Evolutionary conservation across 179 eudicot species (phyloP), one percentile per base, ranked within the genome.

Genomic region (Beta corolliflora): DNA sequence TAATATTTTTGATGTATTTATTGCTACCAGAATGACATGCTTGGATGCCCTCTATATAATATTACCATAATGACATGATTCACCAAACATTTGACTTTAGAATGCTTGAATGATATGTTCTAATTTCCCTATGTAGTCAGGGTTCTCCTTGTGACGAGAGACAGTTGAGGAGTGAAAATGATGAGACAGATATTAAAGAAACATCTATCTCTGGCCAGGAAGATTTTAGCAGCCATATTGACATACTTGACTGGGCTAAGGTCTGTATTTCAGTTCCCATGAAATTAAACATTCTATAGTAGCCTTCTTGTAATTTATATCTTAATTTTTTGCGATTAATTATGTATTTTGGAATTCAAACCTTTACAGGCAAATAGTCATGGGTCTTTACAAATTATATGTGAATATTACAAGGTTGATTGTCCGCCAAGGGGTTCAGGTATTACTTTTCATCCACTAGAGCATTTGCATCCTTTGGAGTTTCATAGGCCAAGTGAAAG

Each of bases 221-320:
- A 75, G 89, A 87, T 85, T 89, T 83, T 77, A 88, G 86, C 78
- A 91, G 90, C 82, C 93, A 92, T 79, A 81, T 81, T 85, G 98
- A 97, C 77, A 89, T 97, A 74, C 94, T 97, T 80, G 94, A 94
- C 79, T 94, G 98, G 99, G 98, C 98, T 77, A 97, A 92, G 98
- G 99, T 97, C 75, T 75, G 76, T 46, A 70, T 79, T 70, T 81
- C 50, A 21, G 14, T 60, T 71, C 7, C 54, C 64, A 52, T 25
- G 23, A 61, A 44, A 56, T 19, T 48, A 13, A 31, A 31, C n/a
- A 9, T 21, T 56, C n/a, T 55, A 0, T 50, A 19, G 64, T 55
- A 67, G 78, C 50, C 45, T 74, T 14, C 60, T 72, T 70, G 15
- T 71, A 60, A 66, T 72, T 60, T 15, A 9, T 78, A 25, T 15